A percentile compares a stretch with the other conserved stretches of the same genome.
phyloP scores from a whole-genome alignment of 2,329 filamentous ascomycete genomes.

The Neopestalotiopsis sp. region DNA sequence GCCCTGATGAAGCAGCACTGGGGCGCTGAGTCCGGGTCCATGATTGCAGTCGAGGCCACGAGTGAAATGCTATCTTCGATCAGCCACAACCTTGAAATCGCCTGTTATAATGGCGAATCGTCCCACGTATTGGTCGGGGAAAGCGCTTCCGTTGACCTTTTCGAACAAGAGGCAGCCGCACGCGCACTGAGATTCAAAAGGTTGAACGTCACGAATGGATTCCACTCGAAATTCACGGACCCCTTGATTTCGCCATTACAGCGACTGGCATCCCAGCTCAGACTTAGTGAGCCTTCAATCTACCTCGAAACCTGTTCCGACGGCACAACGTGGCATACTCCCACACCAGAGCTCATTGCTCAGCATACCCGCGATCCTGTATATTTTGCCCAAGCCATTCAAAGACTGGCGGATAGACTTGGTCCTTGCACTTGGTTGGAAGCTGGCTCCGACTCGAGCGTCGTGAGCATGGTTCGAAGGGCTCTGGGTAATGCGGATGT shows the following conservation, averaged over 20 bases:
- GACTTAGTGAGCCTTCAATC: background rate
- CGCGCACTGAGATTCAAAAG: background rate
- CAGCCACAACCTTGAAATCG: slow-evolving; percentile 34
- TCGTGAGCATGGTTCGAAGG: slow-evolving; percentile 38
- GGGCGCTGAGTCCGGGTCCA: slow-evolving; percentile 44
- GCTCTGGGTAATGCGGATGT: slow-evolving; percentile 28
- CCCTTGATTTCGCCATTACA: background rate
- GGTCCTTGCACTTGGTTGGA: slow-evolving; percentile 38
- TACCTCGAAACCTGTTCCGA: slow-evolving; percentile 25
- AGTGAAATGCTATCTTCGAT: slow-evolving; percentile 33
- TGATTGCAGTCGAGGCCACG: slow-evolving; percentile 50
- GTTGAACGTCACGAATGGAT: slow-evolving; percentile 13
- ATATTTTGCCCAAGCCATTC: slow-evolving; percentile 37
- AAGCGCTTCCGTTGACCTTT: slow-evolving; percentile 56
- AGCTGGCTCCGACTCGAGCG: slow-evolving; percentile 38
- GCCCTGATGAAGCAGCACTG: slow-evolving; percentile 57
- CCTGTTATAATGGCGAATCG: slow-evolving; percentile 62
- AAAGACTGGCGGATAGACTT: slow-evolving; percentile 29
- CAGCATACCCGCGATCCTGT: slow-evolving; percentile 40
- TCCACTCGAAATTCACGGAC: slow-evolving; percentile 15
- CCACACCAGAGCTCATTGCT: slow-evolving; percentile 24
- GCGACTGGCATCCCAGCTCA: background rate
- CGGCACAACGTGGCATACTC: slow-evolving; percentile 10
- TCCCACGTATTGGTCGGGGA: slow-evolving; percentile 39
- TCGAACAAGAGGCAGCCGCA: background rate